Conservation (phyloP, 1,284 basidiomycete genomes). For the Papiliotrema laurentii region DNA sequence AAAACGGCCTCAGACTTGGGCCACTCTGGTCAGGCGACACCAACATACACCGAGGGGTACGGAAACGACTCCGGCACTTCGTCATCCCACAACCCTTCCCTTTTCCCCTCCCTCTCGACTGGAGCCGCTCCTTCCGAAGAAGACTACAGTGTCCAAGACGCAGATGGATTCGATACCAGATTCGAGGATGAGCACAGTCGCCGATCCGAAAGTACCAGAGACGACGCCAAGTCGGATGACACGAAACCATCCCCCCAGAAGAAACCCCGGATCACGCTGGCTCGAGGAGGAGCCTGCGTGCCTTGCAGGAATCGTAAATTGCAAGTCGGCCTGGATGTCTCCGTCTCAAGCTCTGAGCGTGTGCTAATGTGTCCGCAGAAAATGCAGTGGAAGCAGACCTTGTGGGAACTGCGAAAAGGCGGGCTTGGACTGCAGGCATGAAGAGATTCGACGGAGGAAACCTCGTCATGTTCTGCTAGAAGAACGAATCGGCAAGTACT, state of each 20-base stretch:
- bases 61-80: too few species aligned
- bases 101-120: too few species aligned
- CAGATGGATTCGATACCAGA: too few species aligned
- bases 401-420: conserved; percentile 25
- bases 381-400: conserved; percentile 29
- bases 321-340: conserved; percentile 9
- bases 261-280: conserved; percentile 26
- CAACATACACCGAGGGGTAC: too few species aligned
- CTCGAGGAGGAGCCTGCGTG: conserved; percentile 30
- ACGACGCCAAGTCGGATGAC: neutral
- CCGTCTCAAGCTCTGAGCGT: neutral
- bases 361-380: conserved; percentile 20
- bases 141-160: too few species aligned
- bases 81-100: too few species aligned
- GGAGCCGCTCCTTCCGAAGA: too few species aligned
- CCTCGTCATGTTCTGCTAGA: conserved; percentile 25
- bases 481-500: conserved; percentile 27
- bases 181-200: too few species aligned
- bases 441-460: conserved; percentile 24
- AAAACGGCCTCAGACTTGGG: too few species aligned
- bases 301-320: conserved; percentile 28
- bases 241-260: conserved; percentile 8
- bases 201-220: too few species aligned
- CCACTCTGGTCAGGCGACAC: too few species aligned
- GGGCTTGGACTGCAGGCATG: conserved; percentile 23